A percentile compares a stretch with the other conserved stretches of the same genome.
Evolutionary conservation across 2,329 filamentous ascomycete genomes (phyloP).

Genomic region (Pseudocercospora fijiensis): DNA sequence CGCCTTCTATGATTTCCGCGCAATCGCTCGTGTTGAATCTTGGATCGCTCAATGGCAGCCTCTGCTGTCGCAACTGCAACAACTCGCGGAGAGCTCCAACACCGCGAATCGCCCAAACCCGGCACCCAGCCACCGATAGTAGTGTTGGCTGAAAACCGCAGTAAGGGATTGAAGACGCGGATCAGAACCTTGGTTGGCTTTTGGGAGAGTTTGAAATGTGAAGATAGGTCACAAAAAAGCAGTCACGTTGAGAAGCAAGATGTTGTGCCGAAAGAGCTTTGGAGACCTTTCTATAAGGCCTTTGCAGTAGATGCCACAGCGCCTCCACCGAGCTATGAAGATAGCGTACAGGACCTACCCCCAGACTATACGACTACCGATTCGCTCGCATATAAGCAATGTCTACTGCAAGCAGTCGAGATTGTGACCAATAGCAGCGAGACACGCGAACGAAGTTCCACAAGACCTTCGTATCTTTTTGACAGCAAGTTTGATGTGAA

Average conservation of each 20-base stretch:
- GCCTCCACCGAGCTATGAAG: conserved; percentile 47
- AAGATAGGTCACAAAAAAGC: conserved; percentile 6
- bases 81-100: conserved; percentile 43
- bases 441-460: conserved; percentile 11
- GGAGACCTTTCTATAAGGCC: conserved; percentile 16
- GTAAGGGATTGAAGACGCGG: conserved; percentile 37
- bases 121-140: conserved; percentile 43
- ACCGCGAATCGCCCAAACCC: conserved; percentile 44
- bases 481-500: conserved; percentile 40
- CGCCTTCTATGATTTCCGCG: conserved; percentile 39
- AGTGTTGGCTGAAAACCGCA: conserved; percentile 46
- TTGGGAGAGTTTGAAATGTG: conserved; percentile 27
- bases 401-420: conserved; percentile 13
- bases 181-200: conserved; percentile 30
- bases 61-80: conserved; percentile 41
- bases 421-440: conserved; percentile 11
- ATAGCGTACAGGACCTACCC: conserved; percentile 45
- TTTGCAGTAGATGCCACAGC: conserved; percentile 7
- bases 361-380: conserved; percentile 46
- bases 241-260: conserved; percentile 2
- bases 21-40: conserved; percentile 28
- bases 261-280: conserved; percentile 25
- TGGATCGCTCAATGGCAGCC: conserved; percentile 45
- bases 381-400: conserved; percentile 19
- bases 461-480: conserved; percentile 3